Percentiles rank a stretch among this genome's conserved stretches.
Evolutionary conservation across 345 rosid genomes (phyloP).

Genomic region (Mangifera indica): DNA sequence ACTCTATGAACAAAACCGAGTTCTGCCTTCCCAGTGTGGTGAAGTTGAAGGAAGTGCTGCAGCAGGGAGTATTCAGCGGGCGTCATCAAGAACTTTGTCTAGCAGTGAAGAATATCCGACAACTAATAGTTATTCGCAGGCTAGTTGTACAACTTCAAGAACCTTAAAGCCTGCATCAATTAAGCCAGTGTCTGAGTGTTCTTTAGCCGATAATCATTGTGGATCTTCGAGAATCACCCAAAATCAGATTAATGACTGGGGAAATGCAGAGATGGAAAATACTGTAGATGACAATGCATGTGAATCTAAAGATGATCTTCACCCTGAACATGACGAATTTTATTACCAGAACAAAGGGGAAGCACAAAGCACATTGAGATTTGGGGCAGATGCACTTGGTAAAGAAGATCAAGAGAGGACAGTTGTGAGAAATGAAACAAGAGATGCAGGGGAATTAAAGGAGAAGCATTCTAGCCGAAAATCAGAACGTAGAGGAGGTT

Average conservation of each 20-base stretch:
- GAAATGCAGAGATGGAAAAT: constrained; percentile 37
- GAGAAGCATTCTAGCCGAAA: constrained; percentile 31
- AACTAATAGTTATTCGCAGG: constrained; percentile 29
- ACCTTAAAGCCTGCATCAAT: constrained; percentile 28
- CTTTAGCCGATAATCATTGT: constrained; percentile 25
- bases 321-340: too few species aligned
- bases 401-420: constrained; percentile 38
- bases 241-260: constrained; percentile 27
- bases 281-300: constrained; percentile 34
- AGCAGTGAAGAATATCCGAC: constrained; percentile 38
- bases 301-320: too few species aligned
- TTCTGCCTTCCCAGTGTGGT: constrained; percentile 46
- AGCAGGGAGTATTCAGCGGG: constrained; percentile 30
- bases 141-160: constrained; percentile 12
- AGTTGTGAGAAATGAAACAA: constrained; percentile 25
- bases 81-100: constrained; percentile 33
- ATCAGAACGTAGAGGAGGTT: constrained; percentile 37
- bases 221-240: constrained; percentile 23
- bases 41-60: constrained; percentile 47
- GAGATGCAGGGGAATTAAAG: constrained; percentile 36
- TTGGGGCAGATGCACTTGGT: constrained; percentile 18
- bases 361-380: constrained; percentile 25
- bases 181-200: constrained; percentile 30
- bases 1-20: constrained; percentile 51
- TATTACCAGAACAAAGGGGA: too few species aligned